Evolutionary conservation across 2,329 filamentous ascomycete genomes (phyloP), one percentile per base, ranked within the genome.

Genomic region (Penicillium corylophilum): DNA sequence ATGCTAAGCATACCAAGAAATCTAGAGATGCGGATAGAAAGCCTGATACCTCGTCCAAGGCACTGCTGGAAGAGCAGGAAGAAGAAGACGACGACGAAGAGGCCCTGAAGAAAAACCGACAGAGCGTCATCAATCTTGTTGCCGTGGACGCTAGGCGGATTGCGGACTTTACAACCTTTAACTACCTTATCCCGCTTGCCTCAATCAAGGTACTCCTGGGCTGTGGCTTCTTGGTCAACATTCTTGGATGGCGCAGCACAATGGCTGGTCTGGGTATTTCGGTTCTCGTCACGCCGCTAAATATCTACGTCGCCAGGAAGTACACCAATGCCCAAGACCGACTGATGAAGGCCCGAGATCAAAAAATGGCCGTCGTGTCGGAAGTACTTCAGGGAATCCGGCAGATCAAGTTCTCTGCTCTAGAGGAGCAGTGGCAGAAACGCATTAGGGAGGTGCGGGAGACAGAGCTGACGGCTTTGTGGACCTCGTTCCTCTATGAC

Each of bases 381-480:
- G 88, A 92, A 69, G 86, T 86, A 1, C 72, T 92, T 2, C 82
- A 87, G 60, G 88, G 88, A 5, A 91, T 92, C 56, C 82, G 87
- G 1, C 88, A 92, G 69, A 90, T 92, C 74, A 92, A 92, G 64
- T 90, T 91, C 61, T 87, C 87, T 1, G 88, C 88, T 1, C 72
- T 89, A 1, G 88, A 92, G 68, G 73, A 76, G 22, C 82, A 88
- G 60, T 92, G 88, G 88, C 82, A 89, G 65, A 75, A 79, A 22
- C 86, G 85, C 53, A 88, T 92, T 66, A 70, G 78, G 53, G 69
- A 79, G 57, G 81, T 84, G 13, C 77, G 88, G 62, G 79, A 84
- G 41, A 80, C 78, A 42, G 88, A 92, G 66, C 77, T 92, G 15
- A 71, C 90, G 8, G 82, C 80, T 28, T 79, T 88, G 31, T 88